A percentile compares a stretch with the other conserved stretches of the same genome.
These are phyloP conservation scores for Hebeloma cylindrosporum DNA, from an alignment of 768 basidiomycete genomes.

Conservation along the genomic window DNA sequence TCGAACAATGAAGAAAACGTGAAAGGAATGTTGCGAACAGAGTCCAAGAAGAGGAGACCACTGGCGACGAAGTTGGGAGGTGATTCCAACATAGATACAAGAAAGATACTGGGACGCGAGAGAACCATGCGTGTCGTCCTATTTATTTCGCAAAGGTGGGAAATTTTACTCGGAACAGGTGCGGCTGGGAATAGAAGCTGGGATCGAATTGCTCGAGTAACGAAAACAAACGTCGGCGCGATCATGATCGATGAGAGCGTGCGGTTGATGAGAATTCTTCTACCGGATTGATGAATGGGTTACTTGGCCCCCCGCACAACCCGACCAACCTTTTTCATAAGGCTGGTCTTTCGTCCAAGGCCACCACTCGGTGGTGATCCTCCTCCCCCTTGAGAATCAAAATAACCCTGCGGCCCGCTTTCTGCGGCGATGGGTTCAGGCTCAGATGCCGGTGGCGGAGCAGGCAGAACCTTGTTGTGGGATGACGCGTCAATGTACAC, in stretches of 20 bases:
- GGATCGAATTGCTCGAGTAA: not conserved
- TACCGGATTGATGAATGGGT: slow-evolving; percentile 1
- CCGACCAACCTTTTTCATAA: slow-evolving; percentile 77
- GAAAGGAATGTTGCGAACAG: slow-evolving; percentile 4
- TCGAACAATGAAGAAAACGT: too few species aligned
- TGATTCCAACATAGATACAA: slow-evolving; percentile 14
- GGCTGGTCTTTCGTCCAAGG: slow-evolving; percentile 71
- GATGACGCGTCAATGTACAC: slow-evolving; percentile 60
- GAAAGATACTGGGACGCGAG: slow-evolving; percentile 9
- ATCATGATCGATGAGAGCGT: slow-evolving; percentile 12
- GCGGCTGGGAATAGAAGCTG: not conserved
- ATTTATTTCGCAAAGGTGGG: not conserved
- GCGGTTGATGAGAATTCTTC: not conserved
- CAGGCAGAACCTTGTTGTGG: slow-evolving; percentile 57
- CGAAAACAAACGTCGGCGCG: slow-evolving; percentile 1
- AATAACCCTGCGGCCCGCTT: too few species aligned
- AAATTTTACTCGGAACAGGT: not conserved
- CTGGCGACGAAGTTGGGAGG: slow-evolving; percentile 1
- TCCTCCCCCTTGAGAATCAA: slow-evolving; percentile 39
- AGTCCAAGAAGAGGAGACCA: not conserved
- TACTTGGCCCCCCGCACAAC: slow-evolving; percentile 61
- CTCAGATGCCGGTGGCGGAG: slow-evolving; percentile 30
- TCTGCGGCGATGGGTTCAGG: slow-evolving; percentile 30
- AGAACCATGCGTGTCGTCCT: not conserved
- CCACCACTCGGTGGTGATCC: slow-evolving; percentile 36